Evolutionary conservation across 2,329 filamentous ascomycete species (phyloP).

Genomic region (Metarhizium anisopliae): DNA sequence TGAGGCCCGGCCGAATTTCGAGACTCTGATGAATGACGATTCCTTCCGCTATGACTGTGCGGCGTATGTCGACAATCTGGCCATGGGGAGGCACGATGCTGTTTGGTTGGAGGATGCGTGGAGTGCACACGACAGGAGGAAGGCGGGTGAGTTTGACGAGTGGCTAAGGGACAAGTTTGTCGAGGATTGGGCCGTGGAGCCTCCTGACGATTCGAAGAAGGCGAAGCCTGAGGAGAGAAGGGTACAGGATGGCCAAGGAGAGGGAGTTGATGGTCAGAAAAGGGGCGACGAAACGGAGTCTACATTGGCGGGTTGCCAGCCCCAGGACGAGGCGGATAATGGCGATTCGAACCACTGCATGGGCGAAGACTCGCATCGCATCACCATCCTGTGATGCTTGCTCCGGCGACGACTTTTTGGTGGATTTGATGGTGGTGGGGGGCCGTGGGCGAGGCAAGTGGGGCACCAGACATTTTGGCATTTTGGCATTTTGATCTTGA

Average conservation of each 20-base stretch:
- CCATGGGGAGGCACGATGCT: constrained; percentile 39
- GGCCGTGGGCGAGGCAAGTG: background rate
- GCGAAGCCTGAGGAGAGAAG: background rate
- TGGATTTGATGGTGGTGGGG: background rate
- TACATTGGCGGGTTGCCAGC: background rate
- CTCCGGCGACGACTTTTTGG: background rate
- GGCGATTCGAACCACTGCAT: background rate
- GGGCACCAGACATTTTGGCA: background rate
- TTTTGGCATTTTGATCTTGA: background rate
- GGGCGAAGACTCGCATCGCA: background rate
- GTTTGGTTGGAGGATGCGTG: constrained; percentile 45
- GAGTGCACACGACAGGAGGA: constrained; percentile 39
- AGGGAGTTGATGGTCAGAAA: background rate
- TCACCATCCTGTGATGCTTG: background rate
- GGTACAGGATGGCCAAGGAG: background rate
- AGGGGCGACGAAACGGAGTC: too few relatives aligned
- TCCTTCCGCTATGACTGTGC: constrained; percentile 38
- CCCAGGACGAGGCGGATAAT: background rate
- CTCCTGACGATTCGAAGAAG: constrained; percentile 25
- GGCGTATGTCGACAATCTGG: constrained; percentile 36
- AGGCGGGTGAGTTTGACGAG: constrained; percentile 40
- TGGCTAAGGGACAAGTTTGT: constrained; percentile 36
- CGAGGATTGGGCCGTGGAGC: constrained; percentile 35
- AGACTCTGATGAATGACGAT: constrained; percentile 35
- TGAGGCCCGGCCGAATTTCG: constrained; percentile 31